Base-by-base conservation (phyloP, 78 protist species). In the Trichosphaerium sp. region DNA sequence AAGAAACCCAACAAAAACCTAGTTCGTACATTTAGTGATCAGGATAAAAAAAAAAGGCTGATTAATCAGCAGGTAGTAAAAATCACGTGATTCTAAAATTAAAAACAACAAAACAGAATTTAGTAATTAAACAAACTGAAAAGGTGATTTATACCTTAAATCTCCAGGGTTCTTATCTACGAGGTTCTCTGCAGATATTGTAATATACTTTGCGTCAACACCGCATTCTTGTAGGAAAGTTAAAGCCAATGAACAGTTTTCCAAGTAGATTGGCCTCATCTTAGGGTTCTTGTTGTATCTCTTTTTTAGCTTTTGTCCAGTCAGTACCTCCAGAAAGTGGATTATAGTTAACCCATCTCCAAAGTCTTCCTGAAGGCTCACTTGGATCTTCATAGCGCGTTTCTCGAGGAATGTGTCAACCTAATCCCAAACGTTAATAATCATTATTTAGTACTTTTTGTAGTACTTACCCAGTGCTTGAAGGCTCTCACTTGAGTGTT, bases 1-100 rank as follows among this genome's bases (percentile, higher is more conserved):
- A 81, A 40, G 70, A 81, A 64, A 56, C 87, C 87, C 40, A 79
- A 64, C 54, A 79, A 71, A 78, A 67, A 64, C 66, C 71, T 79
- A 52, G n/a, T n/a, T n/a, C n/a, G n/a, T n/a, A n/a, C n/a, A n/a
- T n/a, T n/a, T n/a, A n/a, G n/a, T n/a, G n/a, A n/a, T n/a, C n/a
- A n/a, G n/a, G n/a, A n/a, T n/a, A n/a, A n/a, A n/a, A n/a, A n/a
- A n/a, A n/a, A n/a, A n/a, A n/a, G n/a, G n/a, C n/a, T n/a, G n/a
- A n/a, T n/a, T n/a, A n/a, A n/a, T n/a, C n/a, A n/a, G n/a, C n/a
- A n/a, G n/a, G n/a, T n/a, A n/a, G n/a, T n/a, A n/a, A n/a, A n/a
- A n/a, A n/a, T n/a, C n/a, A n/a, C n/a, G n/a, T n/a, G n/a, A n/a
- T n/a, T n/a, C n/a, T n/a, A n/a, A n/a, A n/a, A n/a, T n/a, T n/a